A percentile compares a stretch with the other conserved stretches of the same genome.
phyloP scores from a whole-genome alignment of 108 stramenopile species.

The Thalassiosira profunda region DNA sequence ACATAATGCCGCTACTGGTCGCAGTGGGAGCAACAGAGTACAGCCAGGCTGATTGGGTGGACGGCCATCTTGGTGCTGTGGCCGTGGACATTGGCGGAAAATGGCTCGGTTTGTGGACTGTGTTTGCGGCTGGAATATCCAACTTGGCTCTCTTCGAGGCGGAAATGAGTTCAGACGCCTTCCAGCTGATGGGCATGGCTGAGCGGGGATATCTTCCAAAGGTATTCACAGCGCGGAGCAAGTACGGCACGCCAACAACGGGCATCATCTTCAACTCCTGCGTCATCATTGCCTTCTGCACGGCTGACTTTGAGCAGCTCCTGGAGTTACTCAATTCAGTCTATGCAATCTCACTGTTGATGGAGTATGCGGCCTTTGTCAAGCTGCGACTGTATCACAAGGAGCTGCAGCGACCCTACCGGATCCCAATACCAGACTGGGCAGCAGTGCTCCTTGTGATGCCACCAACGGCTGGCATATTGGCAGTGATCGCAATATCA shows the following conservation, averaged over 20 bases:
- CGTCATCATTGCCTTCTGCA: slow-evolving; percentile 79
- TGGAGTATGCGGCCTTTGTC: slow-evolving; percentile 96
- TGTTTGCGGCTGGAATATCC: slow-evolving; percentile 90
- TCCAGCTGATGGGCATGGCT: slow-evolving; percentile 95
- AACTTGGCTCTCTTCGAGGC: slow-evolving; percentile 95
- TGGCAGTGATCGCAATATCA: slow-evolving; percentile 26
- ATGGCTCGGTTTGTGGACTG: slow-evolving; percentile 95
- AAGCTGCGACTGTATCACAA: slow-evolving; percentile 70
- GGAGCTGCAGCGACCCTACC: slow-evolving; percentile 49
- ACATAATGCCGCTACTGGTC: slow-evolving; percentile 84
- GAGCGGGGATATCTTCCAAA: slow-evolving; percentile 87
- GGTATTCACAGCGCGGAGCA: slow-evolving; percentile 71
- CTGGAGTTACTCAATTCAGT: slow-evolving; percentile 95
- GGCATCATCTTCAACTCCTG: slow-evolving; percentile 81
- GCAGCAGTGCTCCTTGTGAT: slow-evolving; percentile 40
- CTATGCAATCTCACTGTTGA: slow-evolving; percentile 78
- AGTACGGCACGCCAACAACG: slow-evolving; percentile 89
- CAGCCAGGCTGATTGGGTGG: slow-evolving; percentile 72
- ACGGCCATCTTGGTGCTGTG: slow-evolving; percentile 87
- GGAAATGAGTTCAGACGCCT: slow-evolving; percentile 94
- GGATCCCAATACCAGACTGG: slow-evolving; percentile 54
- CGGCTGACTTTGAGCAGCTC: slow-evolving; percentile 76
- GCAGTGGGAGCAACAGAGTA: slow-evolving; percentile 77
- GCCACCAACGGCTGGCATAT: slow-evolving; percentile 35
- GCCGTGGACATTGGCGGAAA: slow-evolving; percentile 81